Percentiles rank a stretch among this genome's conserved stretches.
Conservation (phyloP, 177 flowering plant species). For the Tripterygium wilfordii region DNA sequence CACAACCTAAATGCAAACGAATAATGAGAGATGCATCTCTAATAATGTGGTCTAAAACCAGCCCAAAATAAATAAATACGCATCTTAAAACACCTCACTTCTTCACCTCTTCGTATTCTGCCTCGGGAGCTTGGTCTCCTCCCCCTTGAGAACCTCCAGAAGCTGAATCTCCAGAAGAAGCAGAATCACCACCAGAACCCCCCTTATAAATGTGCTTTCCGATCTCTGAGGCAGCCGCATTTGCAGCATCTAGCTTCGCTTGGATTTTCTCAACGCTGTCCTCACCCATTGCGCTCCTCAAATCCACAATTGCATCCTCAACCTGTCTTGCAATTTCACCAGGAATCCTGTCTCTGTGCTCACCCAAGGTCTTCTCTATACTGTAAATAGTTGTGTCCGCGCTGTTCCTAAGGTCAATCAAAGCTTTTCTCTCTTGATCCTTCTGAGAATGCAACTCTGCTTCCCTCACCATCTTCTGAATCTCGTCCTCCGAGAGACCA, state of each 20-base stretch:
- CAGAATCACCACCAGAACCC: slow-evolving; percentile 28
- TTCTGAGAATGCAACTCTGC: slow-evolving; percentile 68
- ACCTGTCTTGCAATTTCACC: slow-evolving; percentile 53
- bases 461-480: slow-evolving; percentile 80
- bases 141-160: slow-evolving; percentile 41
- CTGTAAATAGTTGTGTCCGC: slow-evolving; percentile 76
- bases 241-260: slow-evolving; percentile 66
- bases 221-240: slow-evolving; percentile 70
- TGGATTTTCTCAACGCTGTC: slow-evolving; percentile 55
- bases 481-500: slow-evolving; percentile 82
- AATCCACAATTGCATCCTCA: slow-evolving; percentile 50
- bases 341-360: slow-evolving; percentile 70
- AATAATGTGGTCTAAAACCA: too few relatives aligned
- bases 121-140: slow-evolving; percentile 60
- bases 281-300: slow-evolving; percentile 41
- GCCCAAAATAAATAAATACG: too few relatives aligned
- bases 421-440: slow-evolving; percentile 63
- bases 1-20: not conserved
- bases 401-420: slow-evolving; percentile 60
- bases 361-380: slow-evolving; percentile 63
- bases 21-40: not conserved
- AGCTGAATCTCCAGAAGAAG: slow-evolving; percentile 21
- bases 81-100: slow-evolving; percentile 40
- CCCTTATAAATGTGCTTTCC: slow-evolving; percentile 61
- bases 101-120: slow-evolving; percentile 81